A percentile compares a stretch with the other conserved stretches of the same genome.
Evolutionary conservation across 2,329 filamentous ascomycete species (phyloP).

Genomic region (Tothia fuscella): DNA sequence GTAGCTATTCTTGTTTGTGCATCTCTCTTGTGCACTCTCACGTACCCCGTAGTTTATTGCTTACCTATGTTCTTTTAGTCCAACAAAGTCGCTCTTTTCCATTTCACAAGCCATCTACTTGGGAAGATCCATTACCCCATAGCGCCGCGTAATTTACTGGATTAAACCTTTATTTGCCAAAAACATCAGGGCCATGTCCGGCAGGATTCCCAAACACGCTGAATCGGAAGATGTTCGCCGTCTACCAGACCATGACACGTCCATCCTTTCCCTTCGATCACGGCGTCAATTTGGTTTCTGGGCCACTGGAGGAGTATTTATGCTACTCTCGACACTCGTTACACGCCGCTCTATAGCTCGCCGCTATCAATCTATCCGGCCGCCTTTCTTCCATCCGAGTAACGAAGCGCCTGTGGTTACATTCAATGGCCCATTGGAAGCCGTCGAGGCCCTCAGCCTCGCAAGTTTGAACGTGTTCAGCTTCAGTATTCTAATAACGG

Average conservation of each 20-base stretch:
- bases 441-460: constrained; percentile 9
- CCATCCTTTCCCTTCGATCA: constrained; percentile 2
- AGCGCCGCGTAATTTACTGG: no score
- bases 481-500: constrained; percentile 9
- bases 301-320: constrained; percentile 7
- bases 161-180: no score
- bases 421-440: constrained; percentile 8
- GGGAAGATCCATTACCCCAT: no score
- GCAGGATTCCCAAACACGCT: no score
- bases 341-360: constrained; percentile 9
- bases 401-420: constrained; percentile 5
- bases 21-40: no score
- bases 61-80: no score
- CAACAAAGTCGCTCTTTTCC: no score
- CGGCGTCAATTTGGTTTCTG: constrained; percentile 5
- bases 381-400: constrained; percentile 10
- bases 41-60: no score
- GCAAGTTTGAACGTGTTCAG: constrained; percentile 10
- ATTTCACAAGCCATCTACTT: no score
- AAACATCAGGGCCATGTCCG: no score
- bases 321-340: constrained; percentile 8
- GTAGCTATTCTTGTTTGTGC: no score
- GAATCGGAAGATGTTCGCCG: no score
- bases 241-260: neutral
- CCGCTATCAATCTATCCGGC: constrained; percentile 6